phyloP scores from a whole-genome alignment of 2,329 filamentous ascomycete species.

The Colletotrichum tofieldiae region DNA sequence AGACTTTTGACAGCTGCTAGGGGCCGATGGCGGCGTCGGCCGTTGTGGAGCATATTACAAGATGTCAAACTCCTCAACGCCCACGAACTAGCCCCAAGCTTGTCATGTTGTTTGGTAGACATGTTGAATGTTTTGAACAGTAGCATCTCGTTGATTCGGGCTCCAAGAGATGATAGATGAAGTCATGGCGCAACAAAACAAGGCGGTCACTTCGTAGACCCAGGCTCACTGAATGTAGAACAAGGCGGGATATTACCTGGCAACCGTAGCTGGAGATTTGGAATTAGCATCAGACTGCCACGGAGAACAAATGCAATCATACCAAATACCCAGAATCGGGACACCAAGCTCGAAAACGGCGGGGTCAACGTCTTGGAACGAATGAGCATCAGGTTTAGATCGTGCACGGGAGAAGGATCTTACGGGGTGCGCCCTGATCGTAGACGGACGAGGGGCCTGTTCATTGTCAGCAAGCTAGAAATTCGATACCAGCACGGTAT shows the following conservation, averaged over 20 bases:
- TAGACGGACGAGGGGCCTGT: conserved; percentile 80
- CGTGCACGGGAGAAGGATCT: conserved; percentile 42
- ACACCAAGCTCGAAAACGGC: conserved; percentile 84
- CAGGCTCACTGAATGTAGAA: not conserved
- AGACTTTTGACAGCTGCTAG: not conserved
- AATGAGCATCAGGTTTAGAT: conserved; percentile 31
- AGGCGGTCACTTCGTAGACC: not conserved
- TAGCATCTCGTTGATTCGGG: not conserved
- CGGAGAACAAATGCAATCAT: conserved; percentile 50
- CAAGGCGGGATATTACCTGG: conserved; percentile 16
- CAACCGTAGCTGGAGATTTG: conserved; percentile 23
- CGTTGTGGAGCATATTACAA: not conserved
- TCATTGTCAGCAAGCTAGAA: conserved; percentile 31
- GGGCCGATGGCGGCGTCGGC: not conserved
- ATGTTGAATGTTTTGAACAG: not conserved
- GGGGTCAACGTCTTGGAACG: conserved; percentile 76
- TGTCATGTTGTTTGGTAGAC: not conserved
- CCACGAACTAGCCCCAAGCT: not conserved
- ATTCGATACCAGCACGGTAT: not conserved
- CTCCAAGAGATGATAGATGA: not conserved
- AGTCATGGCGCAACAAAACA: not conserved
- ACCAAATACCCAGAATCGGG: conserved; percentile 74
- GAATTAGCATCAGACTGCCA: not conserved
- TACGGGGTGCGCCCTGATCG: conserved; percentile 76
- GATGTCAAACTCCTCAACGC: too few relatives aligned